A percentile compares a stretch with the other conserved stretches of the same genome.
These are phyloP conservation scores for Ploettnerulaceae sp. DNA, from an alignment of 2,329 filamentous ascomycete genomes.

Conservation along the genomic window DNA sequence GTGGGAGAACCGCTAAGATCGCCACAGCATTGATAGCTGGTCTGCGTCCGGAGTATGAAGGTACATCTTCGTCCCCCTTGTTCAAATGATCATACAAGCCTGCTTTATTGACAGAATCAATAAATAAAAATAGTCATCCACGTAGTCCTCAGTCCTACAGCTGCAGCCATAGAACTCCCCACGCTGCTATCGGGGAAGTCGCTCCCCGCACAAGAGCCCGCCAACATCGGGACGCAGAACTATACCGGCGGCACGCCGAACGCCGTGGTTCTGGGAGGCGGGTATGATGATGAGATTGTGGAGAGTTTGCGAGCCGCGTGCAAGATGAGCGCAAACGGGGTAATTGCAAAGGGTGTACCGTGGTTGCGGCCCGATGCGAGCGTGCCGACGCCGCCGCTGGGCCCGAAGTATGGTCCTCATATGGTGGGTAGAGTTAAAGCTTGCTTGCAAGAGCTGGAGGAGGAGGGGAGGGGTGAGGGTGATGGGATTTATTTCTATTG, in stretches of 20 bases:
- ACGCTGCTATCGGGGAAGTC: not conserved
- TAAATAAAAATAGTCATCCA: not conserved
- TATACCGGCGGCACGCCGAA: not conserved
- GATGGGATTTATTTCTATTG: conserved; percentile 7
- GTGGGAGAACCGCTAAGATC: conserved; percentile 3
- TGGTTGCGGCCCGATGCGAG: conserved; percentile 3
- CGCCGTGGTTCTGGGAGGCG: not conserved
- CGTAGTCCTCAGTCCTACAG: conserved; percentile 1
- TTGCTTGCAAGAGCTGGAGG: not conserved
- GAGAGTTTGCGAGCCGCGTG: conserved; percentile 1
- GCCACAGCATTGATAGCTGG: conserved; percentile 5
- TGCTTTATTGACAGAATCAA: not conserved
- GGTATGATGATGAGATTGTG: conserved; percentile 1
- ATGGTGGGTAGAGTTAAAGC: conserved; percentile 1
- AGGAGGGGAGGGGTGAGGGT: conserved; percentile 2
- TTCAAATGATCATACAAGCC: not conserved
- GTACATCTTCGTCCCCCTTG: not conserved
- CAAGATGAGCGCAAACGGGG: not conserved
- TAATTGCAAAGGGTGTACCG: not conserved
- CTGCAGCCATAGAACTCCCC: not conserved
- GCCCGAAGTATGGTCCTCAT: conserved; percentile 2
- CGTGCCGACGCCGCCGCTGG: conserved; percentile 3
- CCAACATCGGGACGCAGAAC: conserved; percentile 3
- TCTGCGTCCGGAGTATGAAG: conserved; percentile 4
- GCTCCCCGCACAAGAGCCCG: not conserved